Percentiles rank a stretch among this genome's conserved stretches.
Conservation (phyloP, 768 basidiomycete species). For the Erythrobasidium yunnanense region DNA sequence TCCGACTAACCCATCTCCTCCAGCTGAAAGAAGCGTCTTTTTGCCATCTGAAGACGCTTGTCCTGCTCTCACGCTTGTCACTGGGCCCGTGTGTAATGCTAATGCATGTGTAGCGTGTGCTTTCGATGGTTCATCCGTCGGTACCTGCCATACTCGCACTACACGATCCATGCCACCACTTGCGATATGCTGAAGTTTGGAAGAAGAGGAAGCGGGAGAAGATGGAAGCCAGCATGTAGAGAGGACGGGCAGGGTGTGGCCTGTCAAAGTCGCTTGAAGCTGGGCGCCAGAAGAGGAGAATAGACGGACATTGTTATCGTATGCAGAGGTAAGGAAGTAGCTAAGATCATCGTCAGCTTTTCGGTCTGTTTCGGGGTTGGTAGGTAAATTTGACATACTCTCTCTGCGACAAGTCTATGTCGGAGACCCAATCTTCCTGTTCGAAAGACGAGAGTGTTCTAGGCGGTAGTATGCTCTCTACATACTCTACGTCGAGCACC, state of each 20-base stretch:
- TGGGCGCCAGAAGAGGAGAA: slow-evolving; percentile 59
- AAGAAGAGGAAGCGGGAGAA: slow-evolving; percentile 47
- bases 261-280: slow-evolving; percentile 46
- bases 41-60: slow-evolving; percentile 41
- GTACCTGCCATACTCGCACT: slow-evolving; percentile 33
- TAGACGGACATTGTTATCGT: slow-evolving; percentile 63
- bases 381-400: slow-evolving; percentile 37
- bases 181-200: slow-evolving; percentile 25
- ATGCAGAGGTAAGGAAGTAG: slow-evolving; percentile 55
- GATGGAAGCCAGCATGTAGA: slow-evolving; percentile 52
- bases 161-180: slow-evolving; percentile 58
- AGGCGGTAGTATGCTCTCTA: slow-evolving; percentile 77
- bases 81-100: slow-evolving; percentile 67
- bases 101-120: slow-evolving; percentile 52
- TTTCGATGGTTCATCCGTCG: neutral
- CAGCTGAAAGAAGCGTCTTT: slow-evolving; percentile 60
- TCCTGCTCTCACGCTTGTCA: slow-evolving; percentile 60
- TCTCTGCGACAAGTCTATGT: slow-evolving; percentile 52
- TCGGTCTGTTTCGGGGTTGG: neutral
- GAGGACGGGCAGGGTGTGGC: slow-evolving; percentile 59
- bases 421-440: slow-evolving; percentile 90
- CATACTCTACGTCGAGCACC: slow-evolving; percentile 82
- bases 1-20: slow-evolving; percentile 79
- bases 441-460: slow-evolving; percentile 66
- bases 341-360: slow-evolving; percentile 50